Conservation (phyloP, 192 early-diverging fungal species). For the Coemansia erecta region DNA sequence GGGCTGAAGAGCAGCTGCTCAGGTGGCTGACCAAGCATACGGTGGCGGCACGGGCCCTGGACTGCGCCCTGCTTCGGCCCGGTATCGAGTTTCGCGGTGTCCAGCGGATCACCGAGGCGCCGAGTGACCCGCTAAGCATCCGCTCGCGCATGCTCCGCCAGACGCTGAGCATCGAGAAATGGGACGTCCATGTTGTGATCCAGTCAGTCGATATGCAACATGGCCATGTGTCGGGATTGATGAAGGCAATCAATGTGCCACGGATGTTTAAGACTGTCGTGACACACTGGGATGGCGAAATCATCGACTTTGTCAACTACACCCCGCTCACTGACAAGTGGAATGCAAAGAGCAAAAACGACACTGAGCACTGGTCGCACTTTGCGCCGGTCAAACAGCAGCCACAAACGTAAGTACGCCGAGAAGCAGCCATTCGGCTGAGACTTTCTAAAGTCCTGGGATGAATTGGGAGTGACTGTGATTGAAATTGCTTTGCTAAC, state of each 20-base stretch:
- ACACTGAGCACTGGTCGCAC: conserved; percentile 38
- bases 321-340: conserved; percentile 60
- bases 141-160: not conserved
- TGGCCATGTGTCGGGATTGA: conserved; percentile 49
- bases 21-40: conserved; percentile 34
- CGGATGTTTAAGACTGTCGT: conserved; percentile 50
- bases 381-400: conserved; percentile 23
- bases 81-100: conserved; percentile 35
- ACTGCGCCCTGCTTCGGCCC: conserved; percentile 43
- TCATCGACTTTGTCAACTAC: conserved; percentile 62
- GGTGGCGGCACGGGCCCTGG: conserved; percentile 22
- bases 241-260: conserved; percentile 62
- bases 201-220: conserved; percentile 42
- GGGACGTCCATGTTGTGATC: conserved; percentile 40
- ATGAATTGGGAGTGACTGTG: not conserved
- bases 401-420: conserved; percentile 42
- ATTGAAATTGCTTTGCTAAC: conserved; percentile 10
- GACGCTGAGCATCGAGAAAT: conserved; percentile 18
- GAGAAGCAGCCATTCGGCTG: not conserved
- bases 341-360: conserved; percentile 39
- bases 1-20: conserved; percentile 19
- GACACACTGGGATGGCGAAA: conserved; percentile 67
- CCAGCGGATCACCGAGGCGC: conserved; percentile 13
- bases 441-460: not conserved
- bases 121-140: not conserved